These are phyloP conservation scores for Sapria himalayana DNA, from an alignment of 345 rosid genomes.

Conservation along the genomic window DNA sequence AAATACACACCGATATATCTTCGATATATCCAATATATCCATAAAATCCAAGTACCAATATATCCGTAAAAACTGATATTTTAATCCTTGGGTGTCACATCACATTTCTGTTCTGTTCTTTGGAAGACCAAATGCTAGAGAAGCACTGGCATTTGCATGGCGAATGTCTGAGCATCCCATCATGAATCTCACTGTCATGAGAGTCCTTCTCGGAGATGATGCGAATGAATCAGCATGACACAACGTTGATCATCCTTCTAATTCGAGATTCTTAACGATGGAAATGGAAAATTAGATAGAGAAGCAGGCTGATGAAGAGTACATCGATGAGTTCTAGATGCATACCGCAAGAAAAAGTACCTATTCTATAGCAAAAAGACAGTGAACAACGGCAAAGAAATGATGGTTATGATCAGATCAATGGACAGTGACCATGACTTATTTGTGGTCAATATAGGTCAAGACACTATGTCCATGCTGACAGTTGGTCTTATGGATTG, in stretches of 20 bases:
- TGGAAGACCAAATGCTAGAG: slow-evolving; percentile 78
- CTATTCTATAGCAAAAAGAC: slow-evolving; percentile 25
- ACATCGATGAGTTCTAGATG: slow-evolving; percentile 26
- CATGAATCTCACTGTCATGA: slow-evolving; percentile 31
- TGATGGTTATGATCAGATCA: slow-evolving; percentile 44
- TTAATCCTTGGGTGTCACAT: slow-evolving; percentile 29
- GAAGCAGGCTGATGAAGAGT: slow-evolving; percentile 37
- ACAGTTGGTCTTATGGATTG: slow-evolving; percentile 86
- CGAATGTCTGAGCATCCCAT: slow-evolving; percentile 67
- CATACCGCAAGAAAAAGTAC: slow-evolving; percentile 24
- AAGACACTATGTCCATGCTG: slow-evolving; percentile 46
- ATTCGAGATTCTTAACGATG: slow-evolving; percentile 7
- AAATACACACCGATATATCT: too few relatives aligned
- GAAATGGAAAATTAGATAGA: slow-evolving; percentile 16
- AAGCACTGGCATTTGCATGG: slow-evolving; percentile 61
- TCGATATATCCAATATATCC: too few relatives aligned
- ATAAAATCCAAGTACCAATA: too few relatives aligned
- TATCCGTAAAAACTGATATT: too few relatives aligned
- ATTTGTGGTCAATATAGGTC: slow-evolving; percentile 77
- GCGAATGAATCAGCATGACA: slow-evolving; percentile 6
- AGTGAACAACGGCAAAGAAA: slow-evolving; percentile 67
- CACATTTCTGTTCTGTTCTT: slow-evolving; percentile 54
- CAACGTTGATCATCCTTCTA: not conserved
- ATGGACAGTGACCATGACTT: slow-evolving; percentile 58
- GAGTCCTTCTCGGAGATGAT: slow-evolving; percentile 32